These are phyloP conservation scores for Harringtonia aguacate DNA, from an alignment of 2,329 filamentous ascomycete genomes.

Conservation along the genomic window DNA sequence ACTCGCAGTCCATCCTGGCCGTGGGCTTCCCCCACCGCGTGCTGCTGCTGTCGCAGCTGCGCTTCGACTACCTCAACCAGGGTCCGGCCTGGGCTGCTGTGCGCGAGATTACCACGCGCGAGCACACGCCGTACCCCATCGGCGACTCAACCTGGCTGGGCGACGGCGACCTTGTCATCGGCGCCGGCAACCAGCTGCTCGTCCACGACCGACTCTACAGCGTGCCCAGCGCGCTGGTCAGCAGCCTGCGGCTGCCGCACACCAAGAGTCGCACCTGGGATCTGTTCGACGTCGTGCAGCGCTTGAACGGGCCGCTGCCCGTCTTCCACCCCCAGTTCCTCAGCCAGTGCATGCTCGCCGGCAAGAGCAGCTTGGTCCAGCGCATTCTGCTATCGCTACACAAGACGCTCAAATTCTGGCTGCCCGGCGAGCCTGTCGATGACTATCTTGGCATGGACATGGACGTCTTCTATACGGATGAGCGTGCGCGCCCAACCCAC, in stretches of 20 bases:
- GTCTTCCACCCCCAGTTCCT: constrained; percentile 89
- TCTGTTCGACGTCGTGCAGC: constrained; percentile 70
- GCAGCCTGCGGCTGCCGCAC: constrained; percentile 36
- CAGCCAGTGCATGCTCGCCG: constrained; percentile 73
- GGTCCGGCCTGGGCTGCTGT: constrained; percentile 85
- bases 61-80: constrained; percentile 83
- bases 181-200: constrained; percentile 84
- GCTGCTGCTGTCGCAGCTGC: constrained; percentile 72
- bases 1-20: constrained; percentile 78
- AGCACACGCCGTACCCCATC: constrained; percentile 79
- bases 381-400: constrained; percentile 62
- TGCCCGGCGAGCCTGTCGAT: constrained; percentile 70
- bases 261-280: constrained; percentile 46
- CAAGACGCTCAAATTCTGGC: constrained; percentile 70
- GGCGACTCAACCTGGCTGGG: constrained; percentile 88
- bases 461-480: no score
- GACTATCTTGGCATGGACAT: constrained; percentile 59
- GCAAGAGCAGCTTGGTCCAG: constrained; percentile 63
- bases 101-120: constrained; percentile 68
- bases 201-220: constrained; percentile 70
- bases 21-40: constrained; percentile 89
- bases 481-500: neutral
- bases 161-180: constrained; percentile 75
- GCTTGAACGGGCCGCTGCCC: constrained; percentile 78
- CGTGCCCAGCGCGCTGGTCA: constrained; percentile 47